These are phyloP conservation scores for Aspergillus neotritici DNA, from an alignment of 2,329 filamentous ascomycete genomes.

Conservation along the genomic window DNA sequence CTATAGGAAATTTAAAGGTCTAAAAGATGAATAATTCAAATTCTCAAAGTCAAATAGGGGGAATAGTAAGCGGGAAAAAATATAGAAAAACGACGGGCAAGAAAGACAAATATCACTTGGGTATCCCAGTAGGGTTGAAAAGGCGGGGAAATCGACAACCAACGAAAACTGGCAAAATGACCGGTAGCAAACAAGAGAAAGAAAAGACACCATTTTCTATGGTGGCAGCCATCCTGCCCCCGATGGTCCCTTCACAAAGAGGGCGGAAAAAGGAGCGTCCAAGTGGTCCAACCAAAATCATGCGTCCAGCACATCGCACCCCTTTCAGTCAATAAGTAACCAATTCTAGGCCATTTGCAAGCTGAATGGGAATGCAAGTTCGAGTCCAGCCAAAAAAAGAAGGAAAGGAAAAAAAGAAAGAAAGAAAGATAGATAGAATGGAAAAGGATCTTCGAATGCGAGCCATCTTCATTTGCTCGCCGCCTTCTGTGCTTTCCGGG, in stretches of 20 bases:
- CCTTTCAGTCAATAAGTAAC: no score
- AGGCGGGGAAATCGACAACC: conserved; percentile 11
- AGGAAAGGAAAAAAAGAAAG: background rate
- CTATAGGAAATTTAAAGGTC: background rate
- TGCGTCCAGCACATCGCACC: conserved; percentile 19
- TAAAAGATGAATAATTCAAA: background rate
- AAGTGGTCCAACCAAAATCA: conserved; percentile 5
- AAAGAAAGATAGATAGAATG: conserved; percentile 5
- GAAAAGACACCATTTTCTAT: background rate
- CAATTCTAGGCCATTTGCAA: background rate
- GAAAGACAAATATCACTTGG: conserved; percentile 3
- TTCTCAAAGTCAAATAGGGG: background rate
- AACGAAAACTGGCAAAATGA: conserved; percentile 5
- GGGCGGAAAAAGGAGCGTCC: conserved; percentile 2
- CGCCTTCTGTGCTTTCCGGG: conserved; percentile 35
- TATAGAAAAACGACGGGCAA: conserved; percentile 11
- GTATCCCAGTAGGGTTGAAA: background rate
- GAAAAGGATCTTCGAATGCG: background rate
- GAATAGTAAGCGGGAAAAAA: conserved; percentile 9
- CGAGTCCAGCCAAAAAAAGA: background rate
- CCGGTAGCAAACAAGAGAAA: conserved; percentile 9
- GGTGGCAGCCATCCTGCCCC: no score
- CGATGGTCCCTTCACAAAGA: conserved; percentile 1
- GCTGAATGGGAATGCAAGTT: background rate
- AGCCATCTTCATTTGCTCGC: conserved; percentile 12